phyloP scores from a whole-genome alignment of 208 protist species.

The Porcisia deanei region DNA sequence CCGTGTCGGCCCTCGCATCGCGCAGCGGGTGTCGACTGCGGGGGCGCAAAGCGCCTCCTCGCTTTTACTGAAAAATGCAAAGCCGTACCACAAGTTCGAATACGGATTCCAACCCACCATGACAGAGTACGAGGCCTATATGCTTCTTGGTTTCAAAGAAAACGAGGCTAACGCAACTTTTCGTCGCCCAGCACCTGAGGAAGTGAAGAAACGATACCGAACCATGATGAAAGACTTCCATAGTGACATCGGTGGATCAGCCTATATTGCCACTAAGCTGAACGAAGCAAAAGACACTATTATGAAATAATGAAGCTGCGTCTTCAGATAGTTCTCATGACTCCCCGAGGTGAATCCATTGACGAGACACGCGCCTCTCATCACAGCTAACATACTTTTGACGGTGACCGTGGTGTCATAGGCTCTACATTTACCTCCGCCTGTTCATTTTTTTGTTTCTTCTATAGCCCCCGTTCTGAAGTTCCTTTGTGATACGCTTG shows the following conservation, averaged over 20 bases:
- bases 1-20: conserved; percentile 56
- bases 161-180: conserved; percentile 26
- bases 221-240: conserved; percentile 76
- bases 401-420: not conserved
- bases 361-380: not conserved
- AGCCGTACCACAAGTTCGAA: conserved; percentile 63
- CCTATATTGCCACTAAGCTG: conserved; percentile 79
- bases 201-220: conserved; percentile 76
- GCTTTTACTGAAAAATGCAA: conserved; percentile 7
- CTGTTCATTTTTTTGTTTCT: not conserved
- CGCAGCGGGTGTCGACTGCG: conserved; percentile 38
- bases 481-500: not conserved
- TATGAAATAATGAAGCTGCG: conserved; percentile 32
- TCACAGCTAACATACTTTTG: not conserved
- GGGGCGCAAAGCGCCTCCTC: not conserved
- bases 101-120: conserved; percentile 65
- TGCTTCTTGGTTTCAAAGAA: conserved; percentile 67
- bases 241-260: conserved; percentile 67
- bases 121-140: conserved; percentile 62
- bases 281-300: conserved; percentile 81
- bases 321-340: not conserved
- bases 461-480: not conserved
- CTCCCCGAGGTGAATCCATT: not conserved
- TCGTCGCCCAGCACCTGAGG: conserved; percentile 37
- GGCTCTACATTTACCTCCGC: not conserved